These are phyloP conservation scores for Moesziomyces globuligerus DNA, from an alignment of 1,284 basidiomycete genomes.

Conservation along the genomic window DNA sequence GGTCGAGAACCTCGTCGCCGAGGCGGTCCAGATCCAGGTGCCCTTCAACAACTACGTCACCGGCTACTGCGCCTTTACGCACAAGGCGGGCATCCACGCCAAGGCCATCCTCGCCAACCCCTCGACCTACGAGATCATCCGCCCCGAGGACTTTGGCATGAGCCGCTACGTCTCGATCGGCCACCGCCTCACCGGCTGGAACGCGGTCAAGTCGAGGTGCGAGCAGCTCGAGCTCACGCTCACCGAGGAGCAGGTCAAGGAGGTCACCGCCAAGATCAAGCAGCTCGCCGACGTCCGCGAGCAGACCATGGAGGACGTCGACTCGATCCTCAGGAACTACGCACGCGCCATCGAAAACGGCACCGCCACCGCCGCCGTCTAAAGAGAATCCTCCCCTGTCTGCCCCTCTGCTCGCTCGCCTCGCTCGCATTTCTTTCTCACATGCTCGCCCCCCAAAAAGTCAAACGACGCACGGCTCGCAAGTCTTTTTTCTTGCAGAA, in stretches of 20 bases:
- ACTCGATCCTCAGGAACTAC: constrained; percentile 86
- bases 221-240: constrained; percentile 91
- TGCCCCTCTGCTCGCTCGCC: not conserved
- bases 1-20: constrained; percentile 98
- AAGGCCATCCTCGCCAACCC: constrained; percentile 99
- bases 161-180: constrained; percentile 98
- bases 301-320: constrained; percentile 99
- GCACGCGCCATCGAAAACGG: constrained; percentile 55
- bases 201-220: constrained; percentile 98
- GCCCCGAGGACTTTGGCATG: constrained; percentile 90
- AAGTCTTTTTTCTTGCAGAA: not conserved
- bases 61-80: constrained; percentile 99
- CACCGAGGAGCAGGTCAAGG: constrained; percentile 88
- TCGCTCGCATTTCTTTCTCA: constrained; percentile 3
- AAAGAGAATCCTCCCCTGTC: not conserved
- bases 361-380: constrained; percentile 13
- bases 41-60: constrained; percentile 91
- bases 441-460: no score
- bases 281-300: constrained; percentile 97
- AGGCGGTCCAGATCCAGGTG: constrained; percentile 96
- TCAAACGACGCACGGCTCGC: no score
- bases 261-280: constrained; percentile 99
- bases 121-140: constrained; percentile 78
- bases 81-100: constrained; percentile 99
- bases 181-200: constrained; percentile 96